A percentile compares a stretch with the other conserved stretches of the same genome.
Evolutionary conservation across 139 green algal genomes (phyloP).

Genomic region (Pleodorina starrii): DNA sequence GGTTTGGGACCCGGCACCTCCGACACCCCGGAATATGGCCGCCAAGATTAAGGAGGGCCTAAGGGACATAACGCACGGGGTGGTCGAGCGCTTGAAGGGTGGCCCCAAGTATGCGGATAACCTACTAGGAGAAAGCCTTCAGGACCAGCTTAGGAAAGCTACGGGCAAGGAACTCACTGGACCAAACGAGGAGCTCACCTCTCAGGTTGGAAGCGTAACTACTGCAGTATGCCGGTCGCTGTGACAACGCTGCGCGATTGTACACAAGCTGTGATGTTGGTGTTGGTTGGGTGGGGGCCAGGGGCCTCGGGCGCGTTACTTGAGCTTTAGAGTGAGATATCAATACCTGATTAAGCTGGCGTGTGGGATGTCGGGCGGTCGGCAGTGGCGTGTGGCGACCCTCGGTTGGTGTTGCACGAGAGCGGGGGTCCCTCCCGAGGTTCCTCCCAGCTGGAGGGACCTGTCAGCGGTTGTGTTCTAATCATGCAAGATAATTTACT

Average conservation of each 20-base stretch:
- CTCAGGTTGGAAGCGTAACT: conserved; percentile 48
- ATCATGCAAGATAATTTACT: no score
- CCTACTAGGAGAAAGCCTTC: conserved; percentile 55
- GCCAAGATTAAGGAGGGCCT: conserved; percentile 49
- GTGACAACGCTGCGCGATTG: background rate
- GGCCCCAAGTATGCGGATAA: conserved; percentile 59
- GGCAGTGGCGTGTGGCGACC: background rate
- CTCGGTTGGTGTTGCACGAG: background rate
- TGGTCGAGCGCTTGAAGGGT: conserved; percentile 10
- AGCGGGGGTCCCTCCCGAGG: no score
- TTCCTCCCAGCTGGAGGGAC: no score
- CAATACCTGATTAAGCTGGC: no score
- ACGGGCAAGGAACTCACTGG: conserved; percentile 57
- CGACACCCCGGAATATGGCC: conserved; percentile 6
- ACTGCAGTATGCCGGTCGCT: background rate
- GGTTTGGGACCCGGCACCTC: no score
- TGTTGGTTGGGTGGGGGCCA: no score
- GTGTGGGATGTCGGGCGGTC: no score
- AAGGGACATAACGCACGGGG: conserved; percentile 40
- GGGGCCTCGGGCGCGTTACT: no score
- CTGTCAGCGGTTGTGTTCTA: no score
- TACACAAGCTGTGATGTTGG: no score
- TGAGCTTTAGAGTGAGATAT: no score
- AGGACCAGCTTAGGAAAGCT: conserved; percentile 51
- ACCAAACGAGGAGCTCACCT: conserved; percentile 55